Percentiles rank a stretch among this genome's conserved stretches.
These are phyloP conservation scores for Candida fluviatilis DNA, from an alignment of 805 yeast species.

Conservation along the genomic window DNA sequence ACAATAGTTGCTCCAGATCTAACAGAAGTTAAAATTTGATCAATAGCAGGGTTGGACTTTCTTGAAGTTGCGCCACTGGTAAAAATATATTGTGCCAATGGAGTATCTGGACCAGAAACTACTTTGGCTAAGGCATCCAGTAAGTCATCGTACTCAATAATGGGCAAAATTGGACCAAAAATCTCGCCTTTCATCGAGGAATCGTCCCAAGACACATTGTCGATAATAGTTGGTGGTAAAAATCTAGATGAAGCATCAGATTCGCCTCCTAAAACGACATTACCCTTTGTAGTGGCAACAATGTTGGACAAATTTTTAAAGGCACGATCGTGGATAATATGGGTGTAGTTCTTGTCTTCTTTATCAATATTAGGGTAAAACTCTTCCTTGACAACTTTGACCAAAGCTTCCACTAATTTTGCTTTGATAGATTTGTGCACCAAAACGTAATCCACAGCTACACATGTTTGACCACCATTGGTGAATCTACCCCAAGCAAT, in stretches of 20 bases:
- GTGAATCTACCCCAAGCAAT: constrained; percentile 72
- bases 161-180: constrained; percentile 84
- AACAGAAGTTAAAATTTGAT: constrained; percentile 43
- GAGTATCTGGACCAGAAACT: constrained; percentile 57
- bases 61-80: constrained; percentile 41
- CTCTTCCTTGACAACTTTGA: constrained; percentile 36
- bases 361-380: constrained; percentile 40
- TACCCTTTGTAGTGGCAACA: constrained; percentile 49
- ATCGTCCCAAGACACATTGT: constrained; percentile 62
- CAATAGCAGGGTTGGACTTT: constrained; percentile 40
- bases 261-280: constrained; percentile 46
- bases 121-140: constrained; percentile 42
- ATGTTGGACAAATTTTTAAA: constrained; percentile 43
- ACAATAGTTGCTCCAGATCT: constrained; percentile 71
- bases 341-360: constrained; percentile 41
- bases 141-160: constrained; percentile 50
- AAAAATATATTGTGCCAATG: constrained; percentile 77
- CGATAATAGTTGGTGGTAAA: constrained; percentile 72
- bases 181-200: constrained; percentile 69
- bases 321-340: constrained; percentile 54
- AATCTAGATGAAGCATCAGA: constrained; percentile 37
- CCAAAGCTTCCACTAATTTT: constrained; percentile 42
- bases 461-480: constrained; percentile 89
- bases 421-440: constrained; percentile 58
- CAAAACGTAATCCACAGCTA: constrained; percentile 78